These are phyloP conservation scores for Rubia occidens DNA, from an alignment of 305 asterid species.

Conservation along the genomic window DNA sequence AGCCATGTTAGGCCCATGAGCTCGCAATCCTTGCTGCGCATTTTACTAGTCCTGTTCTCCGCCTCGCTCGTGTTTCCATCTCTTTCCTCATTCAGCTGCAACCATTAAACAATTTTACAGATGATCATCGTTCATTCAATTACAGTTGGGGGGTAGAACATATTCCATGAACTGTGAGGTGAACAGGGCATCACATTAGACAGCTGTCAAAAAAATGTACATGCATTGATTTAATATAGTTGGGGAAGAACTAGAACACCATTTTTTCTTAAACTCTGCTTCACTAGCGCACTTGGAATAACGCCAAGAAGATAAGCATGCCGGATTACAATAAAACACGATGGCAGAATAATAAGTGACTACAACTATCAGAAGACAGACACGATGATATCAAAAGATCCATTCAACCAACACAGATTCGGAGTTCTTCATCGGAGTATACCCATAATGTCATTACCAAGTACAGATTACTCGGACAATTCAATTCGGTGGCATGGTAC, in stretches of 20 bases:
- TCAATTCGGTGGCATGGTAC: not conserved
- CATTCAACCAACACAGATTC: not conserved
- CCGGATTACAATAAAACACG: not conserved
- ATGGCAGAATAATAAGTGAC: not conserved
- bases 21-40: conserved; percentile 64
- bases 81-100: conserved; percentile 55
- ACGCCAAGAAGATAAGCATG: not conserved
- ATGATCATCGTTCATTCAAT: no score
- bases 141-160: not conserved
- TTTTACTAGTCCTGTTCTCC: conserved; percentile 41
- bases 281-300: no score
- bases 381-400: not conserved
- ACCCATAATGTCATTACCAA: not conserved
- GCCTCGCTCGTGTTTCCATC: conserved; percentile 32
- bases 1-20: conserved; percentile 93
- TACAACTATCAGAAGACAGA: not conserved
- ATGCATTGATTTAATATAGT: not conserved
- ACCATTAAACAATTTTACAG: not conserved
- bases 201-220: not conserved
- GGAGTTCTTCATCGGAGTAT: not conserved
- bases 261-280: not conserved
- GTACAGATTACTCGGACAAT: not conserved
- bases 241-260: not conserved
- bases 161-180: not conserved
- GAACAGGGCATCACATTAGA: not conserved